A percentile compares a stretch with the other conserved stretches of the same genome.
These are phyloP conservation scores for Lepidium didymum DNA, from an alignment of 345 rosid genomes.

Conservation along the genomic window DNA sequence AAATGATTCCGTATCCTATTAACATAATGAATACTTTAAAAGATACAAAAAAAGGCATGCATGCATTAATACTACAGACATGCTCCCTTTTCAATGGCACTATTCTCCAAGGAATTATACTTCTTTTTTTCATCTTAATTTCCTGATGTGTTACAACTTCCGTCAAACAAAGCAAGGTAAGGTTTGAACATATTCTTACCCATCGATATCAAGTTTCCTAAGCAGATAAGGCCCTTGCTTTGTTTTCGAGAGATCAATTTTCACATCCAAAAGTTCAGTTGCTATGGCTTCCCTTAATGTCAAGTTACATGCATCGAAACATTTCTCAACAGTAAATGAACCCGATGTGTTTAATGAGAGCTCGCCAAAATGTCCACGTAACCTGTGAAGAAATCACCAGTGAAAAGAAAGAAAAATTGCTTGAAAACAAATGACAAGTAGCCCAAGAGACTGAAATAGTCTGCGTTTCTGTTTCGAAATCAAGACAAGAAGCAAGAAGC, in stretches of 20 bases:
- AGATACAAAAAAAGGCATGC: background rate
- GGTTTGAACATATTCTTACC: conserved; percentile 43
- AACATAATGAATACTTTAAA: background rate
- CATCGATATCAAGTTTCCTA: conserved; percentile 69
- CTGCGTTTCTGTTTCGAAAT: conserved; percentile 70
- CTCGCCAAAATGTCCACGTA: conserved; percentile 78
- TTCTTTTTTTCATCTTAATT: background rate
- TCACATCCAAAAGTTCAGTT: conserved; percentile 57
- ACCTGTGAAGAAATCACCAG: conserved; percentile 35
- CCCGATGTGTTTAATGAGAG: conserved; percentile 65
- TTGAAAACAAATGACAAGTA: background rate
- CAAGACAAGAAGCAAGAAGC: background rate
- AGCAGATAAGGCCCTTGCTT: conserved; percentile 80
- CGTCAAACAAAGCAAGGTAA: too few species aligned
- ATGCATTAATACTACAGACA: background rate
- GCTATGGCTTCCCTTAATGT: conserved; percentile 70
- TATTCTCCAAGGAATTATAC: background rate
- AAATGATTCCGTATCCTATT: background rate
- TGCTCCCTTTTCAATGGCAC: background rate
- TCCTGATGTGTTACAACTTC: background rate
- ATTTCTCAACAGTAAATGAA: conserved; percentile 80
- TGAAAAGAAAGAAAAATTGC: background rate
- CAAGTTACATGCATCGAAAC: conserved; percentile 62
- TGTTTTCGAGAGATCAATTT: conserved; percentile 54
- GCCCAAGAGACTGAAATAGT: conserved; percentile 20